Evolutionary conservation across 2,329 filamentous ascomycete species (phyloP).

Genomic region (Sporothrix luriei): DNA sequence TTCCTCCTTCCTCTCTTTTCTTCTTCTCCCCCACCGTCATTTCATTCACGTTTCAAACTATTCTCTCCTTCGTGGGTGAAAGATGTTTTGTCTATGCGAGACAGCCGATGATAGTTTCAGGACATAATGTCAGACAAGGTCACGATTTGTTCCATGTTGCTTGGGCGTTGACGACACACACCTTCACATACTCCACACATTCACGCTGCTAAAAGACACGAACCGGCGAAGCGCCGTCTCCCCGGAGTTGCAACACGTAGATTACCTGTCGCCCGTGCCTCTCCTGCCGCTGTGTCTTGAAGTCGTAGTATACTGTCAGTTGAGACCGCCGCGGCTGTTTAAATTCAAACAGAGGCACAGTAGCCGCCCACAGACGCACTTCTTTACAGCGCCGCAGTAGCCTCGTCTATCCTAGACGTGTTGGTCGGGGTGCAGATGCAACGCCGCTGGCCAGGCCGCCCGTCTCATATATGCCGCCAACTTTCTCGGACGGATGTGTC

Average conservation of each 20-base stretch:
- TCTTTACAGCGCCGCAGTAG: background rate
- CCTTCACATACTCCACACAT: background rate
- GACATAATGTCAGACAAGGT: too few relatives aligned
- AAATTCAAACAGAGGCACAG: constrained; percentile 11
- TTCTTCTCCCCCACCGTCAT: background rate
- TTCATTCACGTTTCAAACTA: background rate
- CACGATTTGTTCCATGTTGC: background rate
- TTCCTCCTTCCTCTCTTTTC: background rate
- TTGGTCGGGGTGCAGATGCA: background rate
- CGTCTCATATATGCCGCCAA: background rate
- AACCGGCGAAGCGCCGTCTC: background rate
- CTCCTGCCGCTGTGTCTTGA: too few relatives aligned
- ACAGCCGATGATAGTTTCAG: background rate
- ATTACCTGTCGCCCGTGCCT: constrained; percentile 6
- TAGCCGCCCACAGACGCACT: constrained; percentile 18
- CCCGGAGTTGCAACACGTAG: constrained; percentile 4
- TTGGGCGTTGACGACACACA: background rate
- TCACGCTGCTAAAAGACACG: background rate
- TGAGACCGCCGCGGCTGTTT: constrained; percentile 10
- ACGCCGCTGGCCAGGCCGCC: background rate
- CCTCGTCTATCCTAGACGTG: background rate
- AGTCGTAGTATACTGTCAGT: background rate
- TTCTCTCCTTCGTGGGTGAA: background rate
- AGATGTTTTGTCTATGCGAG: background rate
- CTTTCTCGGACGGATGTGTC: background rate